phyloP scores from a whole-genome alignment of 768 basidiomycete genomes.

The Leccinellum rugosiceps region DNA sequence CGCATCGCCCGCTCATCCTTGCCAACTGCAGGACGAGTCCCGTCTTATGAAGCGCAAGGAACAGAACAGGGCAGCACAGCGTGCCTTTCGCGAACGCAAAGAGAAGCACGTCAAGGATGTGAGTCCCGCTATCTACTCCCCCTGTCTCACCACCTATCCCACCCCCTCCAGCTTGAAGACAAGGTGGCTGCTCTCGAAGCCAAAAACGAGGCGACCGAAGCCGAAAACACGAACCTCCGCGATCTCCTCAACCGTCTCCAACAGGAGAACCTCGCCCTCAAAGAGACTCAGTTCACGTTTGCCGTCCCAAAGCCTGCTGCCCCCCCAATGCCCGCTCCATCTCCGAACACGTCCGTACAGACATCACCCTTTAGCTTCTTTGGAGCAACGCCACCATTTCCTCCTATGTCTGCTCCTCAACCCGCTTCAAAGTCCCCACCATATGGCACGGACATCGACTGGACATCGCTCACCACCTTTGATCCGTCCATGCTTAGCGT shows the following conservation, averaged over 20 bases:
- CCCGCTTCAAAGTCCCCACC: conserved; percentile 25
- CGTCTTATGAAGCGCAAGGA: conserved; percentile 88
- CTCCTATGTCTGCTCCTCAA: conserved; percentile 25
- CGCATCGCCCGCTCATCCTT: conserved; percentile 3
- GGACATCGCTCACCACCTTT: conserved; percentile 65
- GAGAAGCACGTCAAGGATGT: conserved; percentile 98
- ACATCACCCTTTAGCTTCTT: conserved; percentile 27
- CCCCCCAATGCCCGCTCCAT: conserved; percentile 16
- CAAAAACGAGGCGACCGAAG: conserved; percentile 64
- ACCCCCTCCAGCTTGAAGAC: conserved; percentile 70
- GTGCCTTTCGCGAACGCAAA: conserved; percentile 95
- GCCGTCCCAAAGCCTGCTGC: conserved; percentile 54
- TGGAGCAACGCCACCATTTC: conserved; percentile 18
- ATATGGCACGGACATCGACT: conserved; percentile 43
- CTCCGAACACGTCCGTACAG: conserved; percentile 20
- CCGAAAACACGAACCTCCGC: conserved; percentile 87
- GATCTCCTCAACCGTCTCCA: conserved; percentile 83
- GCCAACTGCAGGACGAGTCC: conserved; percentile 55
- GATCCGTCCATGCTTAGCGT: conserved; percentile 65
- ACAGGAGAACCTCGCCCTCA: conserved; percentile 81
- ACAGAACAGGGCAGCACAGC: conserved; percentile 95
- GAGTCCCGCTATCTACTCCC: conserved; percentile 32
- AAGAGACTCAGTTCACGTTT: conserved; percentile 83
- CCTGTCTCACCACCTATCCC: conserved; percentile 9
- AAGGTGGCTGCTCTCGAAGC: conserved; percentile 84